Base-by-base conservation (phyloP, 1,139 yeast genomes). In the Suhomyces panamericanus region DNA sequence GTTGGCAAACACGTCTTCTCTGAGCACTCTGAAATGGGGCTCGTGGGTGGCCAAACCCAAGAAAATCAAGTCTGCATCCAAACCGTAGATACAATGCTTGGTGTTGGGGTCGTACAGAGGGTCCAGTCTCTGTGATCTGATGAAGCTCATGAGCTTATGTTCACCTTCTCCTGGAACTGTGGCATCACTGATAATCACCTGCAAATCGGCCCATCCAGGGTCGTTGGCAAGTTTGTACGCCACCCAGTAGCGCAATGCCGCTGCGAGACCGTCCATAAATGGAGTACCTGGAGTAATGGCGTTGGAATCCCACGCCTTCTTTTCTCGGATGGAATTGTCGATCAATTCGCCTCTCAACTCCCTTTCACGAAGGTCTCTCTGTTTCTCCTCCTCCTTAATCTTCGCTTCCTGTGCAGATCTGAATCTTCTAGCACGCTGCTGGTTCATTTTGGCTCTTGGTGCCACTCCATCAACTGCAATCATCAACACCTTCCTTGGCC, bases 161-260 rank as follows among this genome's bases (percentile, higher is more conserved):
- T 93, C 99, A 60, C 99, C 99, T 73, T 93, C 99, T 48, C 99
- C 99, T 1, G 99, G 99, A 11, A 91, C 98, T 28, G 95, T 93
- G 41, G 96, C 96, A 56, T 95, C 99, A 60, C 96, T 87, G 40
- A 93, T 81, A 32, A 93, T 81, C 26, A 93, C 85, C 57, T 88
- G 91, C 37, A 93, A 71, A 43, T 83, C 75, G 38, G 85, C 86
- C 99, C 99, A 93, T 38, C 90, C 90, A 2, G 96, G 86, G 63
- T 93, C 99, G 32, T 80, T 81, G 4, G 90, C 76, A 36, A 93
- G 74, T 62, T 93, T 93, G 58, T 87, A 86, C 22, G 95, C 89
- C 29, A 90, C 87, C 85, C 96, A 93, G 63, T 90, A 93, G 55
- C 91, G 77, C 56, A 93, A 71, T 26, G 91, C 93, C 29, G 74